Evolutionary conservation across 2,329 filamentous ascomycete species (phyloP), one percentile per base, ranked within the genome.

Genomic region (Basipetospora sp.): DNA sequence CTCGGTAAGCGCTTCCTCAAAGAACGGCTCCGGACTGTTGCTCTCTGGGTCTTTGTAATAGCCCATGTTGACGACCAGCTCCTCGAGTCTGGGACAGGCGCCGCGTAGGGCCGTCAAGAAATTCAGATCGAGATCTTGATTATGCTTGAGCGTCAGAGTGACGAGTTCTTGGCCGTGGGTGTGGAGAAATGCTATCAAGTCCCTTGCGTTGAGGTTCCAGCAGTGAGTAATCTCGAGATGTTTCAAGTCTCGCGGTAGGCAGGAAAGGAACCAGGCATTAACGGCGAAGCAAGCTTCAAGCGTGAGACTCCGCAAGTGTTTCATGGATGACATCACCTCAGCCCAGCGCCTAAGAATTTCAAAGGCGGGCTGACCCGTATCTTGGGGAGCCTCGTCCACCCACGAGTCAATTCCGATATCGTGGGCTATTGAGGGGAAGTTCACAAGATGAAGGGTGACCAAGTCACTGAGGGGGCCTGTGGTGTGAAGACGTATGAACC

Each of bases 221-320:
- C 86, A 94, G 47, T 90, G 88, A 45, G 77, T 73, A 13, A 94
- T 62, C 44, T 79, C 79, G 3, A 96, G 64, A 32, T 72, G 71
- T 32, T 67, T 59, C 15, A 96, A 63, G 3, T 62, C 68, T 9
- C 60, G 64, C 1, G 87, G 84, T 5, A 94, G 59, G 4, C 72
- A 62, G 2, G 71, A 65, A n/a, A 94, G 60, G 14, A 92, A 64
- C 8, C 65, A 62, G 6, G 74, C 69, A 49, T 80, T 80, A 41
- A 85, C 68, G 25, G 82, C 64, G 3, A 76, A 78, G 31, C 79
- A 92, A 6, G 78, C 79, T 49, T 87, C 75, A 45, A 94, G 77
- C 2, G 76, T 64, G 9, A 94, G 59, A 39, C 77, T 70, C 39
- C 67, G 67, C 5, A 96, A 62, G 2, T 68, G 57, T 1, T 75